Evolutionary conservation across 176 grass and related monocot genomes (phyloP).

Genomic region (maize (Zea mays)): Zm-B73-REFERENCE-NAM-5.0 NC_050103.1:45190001-45190500

Average conservation of each 20-base stretch:
- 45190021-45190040: conserved; percentile 13
- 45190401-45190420: not conserved
- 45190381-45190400: not conserved
- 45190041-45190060: not conserved
- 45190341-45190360: not conserved
- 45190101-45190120: not conserved
- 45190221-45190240: conserved; percentile 25
- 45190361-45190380: not conserved
- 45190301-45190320: not conserved
- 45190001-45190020: conserved; percentile 1
- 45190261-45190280: not conserved
- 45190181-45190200: conserved; percentile 78
- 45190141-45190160: conserved; percentile 94
- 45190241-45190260: not conserved
- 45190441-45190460: not conserved
- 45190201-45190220: conserved; percentile 87
- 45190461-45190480: not conserved
- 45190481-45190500: no score
- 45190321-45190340: not conserved
- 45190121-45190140: conserved; percentile 23
- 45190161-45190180: conserved; percentile 63
- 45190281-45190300: not conserved
- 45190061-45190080: not conserved
- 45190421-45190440: not conserved
- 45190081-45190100: conserved; percentile 12